Percentiles rank a stretch among this genome's conserved stretches.
Evolutionary conservation across 495 filamentous ascomycete species (phyloP).

Genomic region (Extremus antarcticus): DNA sequence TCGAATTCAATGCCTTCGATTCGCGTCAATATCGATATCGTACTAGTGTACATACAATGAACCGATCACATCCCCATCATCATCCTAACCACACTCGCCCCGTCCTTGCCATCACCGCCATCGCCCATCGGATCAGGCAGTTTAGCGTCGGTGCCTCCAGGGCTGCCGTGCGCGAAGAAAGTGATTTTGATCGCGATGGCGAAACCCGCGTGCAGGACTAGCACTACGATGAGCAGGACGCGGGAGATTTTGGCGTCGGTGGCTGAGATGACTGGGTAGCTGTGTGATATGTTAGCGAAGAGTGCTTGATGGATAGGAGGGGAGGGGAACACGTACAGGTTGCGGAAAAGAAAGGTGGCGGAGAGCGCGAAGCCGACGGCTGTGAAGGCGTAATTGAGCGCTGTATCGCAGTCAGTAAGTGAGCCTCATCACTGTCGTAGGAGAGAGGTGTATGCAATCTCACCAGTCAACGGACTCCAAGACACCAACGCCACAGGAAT

Average conservation of each 20-base stretch:
- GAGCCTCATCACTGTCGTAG: not conserved
- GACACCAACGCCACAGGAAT: conserved; percentile 78
- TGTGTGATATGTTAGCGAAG: conserved; percentile 2
- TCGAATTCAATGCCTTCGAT: too few relatives aligned
- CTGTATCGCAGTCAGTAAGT: conserved; percentile 17
- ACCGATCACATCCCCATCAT: not conserved
- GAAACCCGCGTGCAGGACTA: conserved; percentile 74
- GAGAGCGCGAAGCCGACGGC: conserved; percentile 78
- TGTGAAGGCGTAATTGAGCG: conserved; percentile 90
- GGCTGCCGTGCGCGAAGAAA: conserved; percentile 68
- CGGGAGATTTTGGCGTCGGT: conserved; percentile 88
- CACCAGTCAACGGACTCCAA: conserved; percentile 19
- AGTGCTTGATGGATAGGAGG: not conserved
- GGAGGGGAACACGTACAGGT: conserved; percentile 45
- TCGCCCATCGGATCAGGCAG: not conserved
- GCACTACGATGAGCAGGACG: conserved; percentile 70
- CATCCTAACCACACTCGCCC: not conserved
- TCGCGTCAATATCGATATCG: too few relatives aligned
- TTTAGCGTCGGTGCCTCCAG: not conserved
- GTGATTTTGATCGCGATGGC: conserved; percentile 88
- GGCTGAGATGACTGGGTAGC: conserved; percentile 75
- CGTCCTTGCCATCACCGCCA: not conserved
- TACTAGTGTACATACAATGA: not conserved
- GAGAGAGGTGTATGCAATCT: too few relatives aligned
- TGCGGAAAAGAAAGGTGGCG: conserved; percentile 77